A percentile compares a stretch with the other conserved stretches of the same genome.
phyloP scores from a whole-genome alignment of 495 filamentous ascomycete genomes.

The Thermochaetoides thermophila region DNA sequence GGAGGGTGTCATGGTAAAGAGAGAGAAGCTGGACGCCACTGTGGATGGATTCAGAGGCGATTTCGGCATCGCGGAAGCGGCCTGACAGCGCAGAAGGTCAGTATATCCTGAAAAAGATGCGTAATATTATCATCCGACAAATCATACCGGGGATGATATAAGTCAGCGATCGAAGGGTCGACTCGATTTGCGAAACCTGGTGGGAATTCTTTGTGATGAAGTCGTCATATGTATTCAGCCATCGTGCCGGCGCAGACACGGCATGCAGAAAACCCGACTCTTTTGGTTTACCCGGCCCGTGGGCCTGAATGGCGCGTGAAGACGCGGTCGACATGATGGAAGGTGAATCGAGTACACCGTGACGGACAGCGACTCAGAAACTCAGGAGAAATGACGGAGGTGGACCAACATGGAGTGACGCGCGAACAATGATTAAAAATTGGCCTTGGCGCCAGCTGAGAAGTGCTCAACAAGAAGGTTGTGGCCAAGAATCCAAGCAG shows the following conservation, averaged over 20 bases:
- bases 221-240: conserved; percentile 67
- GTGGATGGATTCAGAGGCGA: conserved; percentile 87
- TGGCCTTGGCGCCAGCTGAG: no score
- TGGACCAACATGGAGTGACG: no score
- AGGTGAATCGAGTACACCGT: neutral
- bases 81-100: conserved; percentile 33
- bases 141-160: conserved; percentile 84
- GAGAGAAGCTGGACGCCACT: conserved; percentile 78
- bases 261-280: conserved; percentile 2
- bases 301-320: no score
- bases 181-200: conserved; percentile 87
- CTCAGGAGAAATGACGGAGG: no score
- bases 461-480: no score
- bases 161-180: conserved; percentile 73
- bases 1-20: conserved; percentile 85
- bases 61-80: conserved; percentile 83
- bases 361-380: no score
- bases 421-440: no score
- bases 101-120: no score
- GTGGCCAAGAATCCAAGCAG: no score
- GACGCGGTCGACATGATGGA: no score
- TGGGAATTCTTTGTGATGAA: conserved; percentile 90
- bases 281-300: conserved; percentile 1
- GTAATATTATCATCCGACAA: no score
- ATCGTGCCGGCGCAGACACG: conserved; percentile 48